Evolutionary conservation across 495 filamentous ascomycete genomes (phyloP).

Genomic region (Pyronema omphalodes): DNA sequence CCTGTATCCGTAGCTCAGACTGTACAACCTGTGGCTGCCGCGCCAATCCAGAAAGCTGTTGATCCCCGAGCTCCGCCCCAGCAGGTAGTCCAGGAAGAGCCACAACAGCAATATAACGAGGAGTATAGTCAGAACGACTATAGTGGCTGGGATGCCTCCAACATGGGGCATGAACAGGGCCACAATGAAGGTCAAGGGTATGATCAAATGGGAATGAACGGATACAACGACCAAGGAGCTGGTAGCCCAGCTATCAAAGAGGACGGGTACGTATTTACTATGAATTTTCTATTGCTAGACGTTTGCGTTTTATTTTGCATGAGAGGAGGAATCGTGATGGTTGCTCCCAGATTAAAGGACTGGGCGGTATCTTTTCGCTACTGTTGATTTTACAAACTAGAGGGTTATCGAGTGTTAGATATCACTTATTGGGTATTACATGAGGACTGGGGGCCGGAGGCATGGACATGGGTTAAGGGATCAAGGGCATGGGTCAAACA

Average conservation of each 20-base stretch:
- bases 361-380: not conserved
- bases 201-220: slow-evolving; percentile 27
- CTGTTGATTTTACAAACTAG: not conserved
- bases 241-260: slow-evolving; percentile 69
- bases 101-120: slow-evolving; percentile 13
- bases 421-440: not conserved
- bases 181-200: slow-evolving; percentile 32
- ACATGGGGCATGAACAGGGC: slow-evolving; percentile 9
- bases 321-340: slow-evolving; percentile 15
- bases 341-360: not conserved
- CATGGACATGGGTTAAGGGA: not conserved
- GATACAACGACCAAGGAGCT: slow-evolving; percentile 25
- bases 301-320: slow-evolving; percentile 17
- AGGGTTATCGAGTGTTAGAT: not conserved
- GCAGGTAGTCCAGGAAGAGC: slow-evolving; percentile 4
- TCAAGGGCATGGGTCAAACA: not conserved
- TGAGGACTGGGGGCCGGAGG: not conserved
- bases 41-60: slow-evolving; percentile 18
- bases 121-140: slow-evolving; percentile 18
- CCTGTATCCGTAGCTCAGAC: not conserved
- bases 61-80: slow-evolving; percentile 18
- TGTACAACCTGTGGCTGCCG: slow-evolving; percentile 5
- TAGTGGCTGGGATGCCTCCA: slow-evolving; percentile 21
- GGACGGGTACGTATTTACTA: slow-evolving; percentile 76
- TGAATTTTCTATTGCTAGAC: slow-evolving; percentile 17